These are phyloP conservation scores for Quercus glauca DNA, from an alignment of 306 rosid species.

Conservation along the genomic window DNA sequence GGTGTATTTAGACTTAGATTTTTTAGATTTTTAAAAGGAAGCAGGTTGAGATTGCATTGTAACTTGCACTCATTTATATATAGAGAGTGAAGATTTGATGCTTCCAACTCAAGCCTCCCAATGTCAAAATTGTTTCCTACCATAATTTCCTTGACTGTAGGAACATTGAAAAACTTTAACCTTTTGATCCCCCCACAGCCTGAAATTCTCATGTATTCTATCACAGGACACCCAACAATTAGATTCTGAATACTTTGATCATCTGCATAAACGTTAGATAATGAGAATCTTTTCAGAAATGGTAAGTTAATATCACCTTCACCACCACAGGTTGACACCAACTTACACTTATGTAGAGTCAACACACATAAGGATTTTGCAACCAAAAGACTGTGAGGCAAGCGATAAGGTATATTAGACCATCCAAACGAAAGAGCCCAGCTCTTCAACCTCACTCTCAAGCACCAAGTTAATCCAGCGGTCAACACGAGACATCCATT, in stretches of 20 bases:
- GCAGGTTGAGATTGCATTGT: neutral
- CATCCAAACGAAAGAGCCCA: conserved; percentile 2
- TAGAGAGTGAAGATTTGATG: neutral
- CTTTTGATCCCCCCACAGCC: no score
- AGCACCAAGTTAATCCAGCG: conserved; percentile 25
- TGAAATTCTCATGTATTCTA: no score
- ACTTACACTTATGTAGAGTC: conserved; percentile 9
- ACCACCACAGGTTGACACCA: neutral
- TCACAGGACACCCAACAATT: no score
- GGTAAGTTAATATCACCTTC: neutral
- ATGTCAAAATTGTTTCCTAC: no score
- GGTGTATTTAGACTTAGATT: neutral
- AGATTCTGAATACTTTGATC: no score
- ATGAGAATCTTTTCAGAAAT: neutral
- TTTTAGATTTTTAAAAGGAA: conserved; percentile 14
- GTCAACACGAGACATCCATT: conserved; percentile 6
- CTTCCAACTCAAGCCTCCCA: no score
- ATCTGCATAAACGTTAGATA: conserved; percentile 6
- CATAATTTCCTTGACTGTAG: no score
- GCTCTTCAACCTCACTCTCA: conserved; percentile 20
- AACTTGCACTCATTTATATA: rapidly evolving
- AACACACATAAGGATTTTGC: conserved; percentile 22
- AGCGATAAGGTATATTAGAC: neutral
- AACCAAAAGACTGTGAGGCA: conserved; percentile 22
- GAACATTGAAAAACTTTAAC: no score